Evolutionary conservation across 148 eudicot genomes (phyloP).

Genomic region (Persicaria tinctoria): DNA sequence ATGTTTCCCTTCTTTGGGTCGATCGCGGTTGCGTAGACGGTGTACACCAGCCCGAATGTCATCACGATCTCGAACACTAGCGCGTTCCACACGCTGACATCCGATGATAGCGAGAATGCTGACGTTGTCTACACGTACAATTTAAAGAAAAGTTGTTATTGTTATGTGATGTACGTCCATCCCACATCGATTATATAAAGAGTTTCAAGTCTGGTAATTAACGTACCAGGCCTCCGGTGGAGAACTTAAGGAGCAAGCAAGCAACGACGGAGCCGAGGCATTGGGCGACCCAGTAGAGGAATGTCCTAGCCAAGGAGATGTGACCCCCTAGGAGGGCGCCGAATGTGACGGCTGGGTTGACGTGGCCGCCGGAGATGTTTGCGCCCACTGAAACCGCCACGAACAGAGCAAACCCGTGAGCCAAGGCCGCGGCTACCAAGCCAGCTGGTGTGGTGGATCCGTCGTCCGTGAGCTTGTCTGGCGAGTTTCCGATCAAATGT

Average conservation of each 20-base stretch:
- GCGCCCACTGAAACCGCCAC: constrained; percentile 73
- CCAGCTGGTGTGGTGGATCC: constrained; percentile 60
- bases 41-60: constrained; percentile 87
- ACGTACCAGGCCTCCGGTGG: constrained; percentile 63
- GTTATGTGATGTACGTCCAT: too few relatives aligned
- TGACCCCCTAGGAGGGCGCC: constrained; percentile 76
- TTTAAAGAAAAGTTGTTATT: too few relatives aligned
- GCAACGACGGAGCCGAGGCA: constrained; percentile 69
- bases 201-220: background rate
- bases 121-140: constrained; percentile 59
- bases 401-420: constrained; percentile 67
- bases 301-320: constrained; percentile 38
- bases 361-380: constrained; percentile 78
- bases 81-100: constrained; percentile 63
- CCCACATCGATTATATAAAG: background rate
- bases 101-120: constrained; percentile 71
- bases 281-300: constrained; percentile 65
- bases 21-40: constrained; percentile 72
- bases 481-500: background rate
- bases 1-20: constrained; percentile 79
- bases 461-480: constrained; percentile 50
- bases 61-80: constrained; percentile 73
- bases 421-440: constrained; percentile 53
- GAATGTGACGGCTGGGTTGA: constrained; percentile 81
- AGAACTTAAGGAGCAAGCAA: constrained; percentile 61